Base-by-base conservation (phyloP, 179 eudicot species). In the Silene coronaria region DNA sequence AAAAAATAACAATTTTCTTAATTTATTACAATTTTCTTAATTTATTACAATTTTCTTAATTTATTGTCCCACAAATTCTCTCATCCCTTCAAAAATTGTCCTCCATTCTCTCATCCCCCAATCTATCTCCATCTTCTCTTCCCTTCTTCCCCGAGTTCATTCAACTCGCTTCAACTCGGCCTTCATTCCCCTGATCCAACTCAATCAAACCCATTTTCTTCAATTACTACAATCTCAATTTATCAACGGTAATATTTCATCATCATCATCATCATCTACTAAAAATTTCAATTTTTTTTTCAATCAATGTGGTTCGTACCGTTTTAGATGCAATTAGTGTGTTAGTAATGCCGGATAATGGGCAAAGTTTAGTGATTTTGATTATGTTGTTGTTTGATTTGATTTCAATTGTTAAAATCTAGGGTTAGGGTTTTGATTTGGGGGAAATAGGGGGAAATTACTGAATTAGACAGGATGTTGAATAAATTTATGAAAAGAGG, bases 401-500 rank as follows among this genome's bases (percentile, higher is more conserved):
- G 6, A 21, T 10, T 76, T 36, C 19, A 9, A 19, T 58, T 72
- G 38, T 23, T 27, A 11, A 45, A 71, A 73, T 73, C 80, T 80
- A 83, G 85, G 58, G 21, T 53, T 53, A 53, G 58, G 58, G 58
- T 53, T 53, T 53, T 53, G 58, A 53, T 67, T 55, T 27, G 69
- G 12, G 78, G 8, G 27, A 51, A 45, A 68, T 24, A 34, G 73
- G 21, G 57, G 34, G 66, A 11, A 45, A 30, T 13, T 12, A 23
- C 24, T 17, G 12, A 12, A 28, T 26, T 69, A 67, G 71, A 26
- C 51, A 80, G 24, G 67, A 85, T 85, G 87, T 82, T 85, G 73
- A 78, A 82, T 78, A 85, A 85, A 48, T 82, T 85, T 46, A 85
- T 85, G 79, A 85, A 85, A 76, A 74, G 84, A 36, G 85, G 87